phyloP scores from a whole-genome alignment of 805 yeast species.

The Candida hungchunana region DNA sequence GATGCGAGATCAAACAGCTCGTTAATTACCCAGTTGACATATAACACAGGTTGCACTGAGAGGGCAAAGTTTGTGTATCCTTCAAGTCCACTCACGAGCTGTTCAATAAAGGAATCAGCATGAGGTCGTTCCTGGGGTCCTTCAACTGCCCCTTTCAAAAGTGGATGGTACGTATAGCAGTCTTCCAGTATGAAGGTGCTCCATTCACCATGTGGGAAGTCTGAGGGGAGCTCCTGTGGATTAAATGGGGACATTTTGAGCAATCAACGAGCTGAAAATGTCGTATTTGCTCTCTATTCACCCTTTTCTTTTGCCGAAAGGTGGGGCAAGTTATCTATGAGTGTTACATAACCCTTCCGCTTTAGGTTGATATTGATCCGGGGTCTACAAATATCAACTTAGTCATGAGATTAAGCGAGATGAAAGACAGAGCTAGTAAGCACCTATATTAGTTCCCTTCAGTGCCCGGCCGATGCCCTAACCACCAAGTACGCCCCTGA shows the following conservation, averaged over 20 bases:
- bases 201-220: conserved; percentile 13
- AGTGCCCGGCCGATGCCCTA: too few relatives aligned
- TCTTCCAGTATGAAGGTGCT: conserved; percentile 2
- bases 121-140: background rate
- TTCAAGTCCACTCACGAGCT: background rate
- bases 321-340: too few relatives aligned
- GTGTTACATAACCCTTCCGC: conserved; percentile 5
- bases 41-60: background rate
- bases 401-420: background rate
- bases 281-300: too few relatives aligned
- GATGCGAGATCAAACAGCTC: background rate
- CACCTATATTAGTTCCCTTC: too few relatives aligned
- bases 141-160: background rate
- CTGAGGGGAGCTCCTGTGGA: too few relatives aligned
- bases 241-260: too few relatives aligned
- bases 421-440: background rate
- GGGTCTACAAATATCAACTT: too few relatives aligned
- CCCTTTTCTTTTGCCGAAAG: too few relatives aligned
- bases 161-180: background rate
- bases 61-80: background rate
- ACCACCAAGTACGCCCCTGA: background rate
- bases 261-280: too few relatives aligned
- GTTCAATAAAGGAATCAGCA: background rate
- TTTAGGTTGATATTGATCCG: background rate
- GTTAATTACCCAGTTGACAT: background rate